These are phyloP conservation scores for Lentinus brumalis DNA, from an alignment of 768 basidiomycete species.

Conservation along the genomic window DNA sequence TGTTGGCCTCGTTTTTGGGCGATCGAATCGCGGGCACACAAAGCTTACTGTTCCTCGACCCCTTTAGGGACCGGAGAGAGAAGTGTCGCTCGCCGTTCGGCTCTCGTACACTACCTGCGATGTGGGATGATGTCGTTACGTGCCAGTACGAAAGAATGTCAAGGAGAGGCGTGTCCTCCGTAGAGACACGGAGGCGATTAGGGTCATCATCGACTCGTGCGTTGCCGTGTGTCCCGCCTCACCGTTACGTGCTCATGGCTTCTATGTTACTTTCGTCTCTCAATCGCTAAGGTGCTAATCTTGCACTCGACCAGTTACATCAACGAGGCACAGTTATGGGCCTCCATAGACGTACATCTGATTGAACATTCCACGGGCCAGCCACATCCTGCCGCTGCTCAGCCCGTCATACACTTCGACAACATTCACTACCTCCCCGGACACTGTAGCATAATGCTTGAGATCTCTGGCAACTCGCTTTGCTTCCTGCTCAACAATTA, in stretches of 20 bases:
- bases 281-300: neutral
- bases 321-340: conserved; percentile 8
- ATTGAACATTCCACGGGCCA: conserved; percentile 22
- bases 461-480: conserved; percentile 26
- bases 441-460: conserved; percentile 22
- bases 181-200: too few species aligned
- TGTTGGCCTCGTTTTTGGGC: too few species aligned
- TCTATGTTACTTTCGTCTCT: neutral
- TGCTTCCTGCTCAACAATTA: conserved; percentile 24
- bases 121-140: too few species aligned
- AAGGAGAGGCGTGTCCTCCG: too few species aligned
- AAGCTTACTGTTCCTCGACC: too few species aligned
- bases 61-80: too few species aligned
- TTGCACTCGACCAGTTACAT: conserved; percentile 1
- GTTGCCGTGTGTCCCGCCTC: too few species aligned
- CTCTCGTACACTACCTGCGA: too few species aligned
- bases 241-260: neutral
- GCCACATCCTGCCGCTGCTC: conserved; percentile 23
- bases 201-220: too few species aligned
- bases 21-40: too few species aligned
- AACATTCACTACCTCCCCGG: conserved; percentile 17
- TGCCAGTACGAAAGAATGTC: too few species aligned
- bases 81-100: too few species aligned
- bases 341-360: conserved; percentile 22
- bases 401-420: conserved; percentile 19